Base-by-base conservation (phyloP, 1,139 yeast genomes). In the Candida dubliniensis region DNA sequence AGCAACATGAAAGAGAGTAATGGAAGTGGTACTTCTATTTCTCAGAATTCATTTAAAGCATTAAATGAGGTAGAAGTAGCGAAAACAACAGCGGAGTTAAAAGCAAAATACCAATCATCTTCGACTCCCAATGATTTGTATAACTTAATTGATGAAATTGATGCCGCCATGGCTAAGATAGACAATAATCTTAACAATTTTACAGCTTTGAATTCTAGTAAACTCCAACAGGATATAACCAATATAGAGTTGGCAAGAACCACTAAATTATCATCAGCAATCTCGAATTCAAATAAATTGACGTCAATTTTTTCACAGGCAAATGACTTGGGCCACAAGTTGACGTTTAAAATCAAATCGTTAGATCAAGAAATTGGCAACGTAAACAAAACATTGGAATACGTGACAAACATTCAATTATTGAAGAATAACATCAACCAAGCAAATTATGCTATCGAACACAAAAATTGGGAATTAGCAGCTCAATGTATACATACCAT, bases 301-400 rank as follows among this genome's bases (percentile, higher is more conserved):
- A 71, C 75, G 12, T 63, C 66, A 30, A 68, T 81, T 29, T 74
- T 85, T 48, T 67, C 81, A 7, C 68, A 74, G 30, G 87, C 96
- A 0, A 81, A 85, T 46, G 77, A 76, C 44, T 71, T 84, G 48
- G 93, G 96, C 2, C 71, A 76, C 36, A 69, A 78, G 14, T 77
- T 89, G 43, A 86, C 96, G 1, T 78, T 77, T 40, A 80, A 84
- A 53, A 87, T 89, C 47, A 75, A 85, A 47, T 65, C 82, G 6
- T 69, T 88, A 38, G 96, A 89, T 59, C 69, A 71, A 41, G 96
- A 90, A 56, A 82, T 86, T 50, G 70, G 74, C 4, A 77, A 87
- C 36, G 89, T 91, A n/a, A 66, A 75, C 42, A 69, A 74, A 39
- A 81, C 96, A 0, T 72, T 82, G 26, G 66, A 73, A 25, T 89